Evolutionary conservation across 176 grass and related monocot genomes (phyloP).

Genomic region (Oryza coarctata): DNA sequence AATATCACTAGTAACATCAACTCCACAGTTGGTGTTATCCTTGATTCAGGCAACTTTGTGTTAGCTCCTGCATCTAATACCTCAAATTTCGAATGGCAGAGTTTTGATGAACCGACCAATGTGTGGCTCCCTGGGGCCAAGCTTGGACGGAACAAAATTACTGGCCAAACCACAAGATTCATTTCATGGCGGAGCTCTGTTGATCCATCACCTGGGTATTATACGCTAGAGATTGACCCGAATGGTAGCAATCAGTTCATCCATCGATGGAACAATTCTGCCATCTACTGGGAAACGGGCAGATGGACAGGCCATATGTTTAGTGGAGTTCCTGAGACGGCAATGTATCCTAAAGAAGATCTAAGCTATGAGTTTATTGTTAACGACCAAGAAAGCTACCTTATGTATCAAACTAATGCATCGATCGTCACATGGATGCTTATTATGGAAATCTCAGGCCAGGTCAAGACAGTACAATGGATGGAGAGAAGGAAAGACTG

Average conservation of each 20-base stretch:
- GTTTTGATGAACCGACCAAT: slow-evolving; percentile 43
- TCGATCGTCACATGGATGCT: not conserved
- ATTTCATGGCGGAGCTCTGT: slow-evolving; percentile 28
- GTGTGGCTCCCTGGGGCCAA: slow-evolving; percentile 44
- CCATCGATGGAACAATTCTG: slow-evolving; percentile 32
- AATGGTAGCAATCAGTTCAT: slow-evolving; percentile 19
- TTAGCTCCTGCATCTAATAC: slow-evolving; percentile 15
- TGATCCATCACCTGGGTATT: slow-evolving; percentile 41
- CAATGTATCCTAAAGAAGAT: slow-evolving; percentile 2
- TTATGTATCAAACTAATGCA: not conserved
- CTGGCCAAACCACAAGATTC: not conserved
- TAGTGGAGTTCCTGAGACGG: not conserved
- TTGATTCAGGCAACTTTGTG: slow-evolving; percentile 42
- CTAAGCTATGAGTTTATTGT: not conserved
- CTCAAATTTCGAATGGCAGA: slow-evolving; percentile 34
- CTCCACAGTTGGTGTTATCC: slow-evolving; percentile 32
- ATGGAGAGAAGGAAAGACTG: not conserved
- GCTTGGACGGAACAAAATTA: slow-evolving; percentile 34
- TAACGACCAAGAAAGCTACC: not conserved
- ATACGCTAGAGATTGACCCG: slow-evolving; percentile 21
- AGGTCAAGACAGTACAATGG: not conserved
- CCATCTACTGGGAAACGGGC: slow-evolving; percentile 10
- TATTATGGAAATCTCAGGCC: slow-evolving; percentile 9
- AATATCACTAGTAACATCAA: not conserved
- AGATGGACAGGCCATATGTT: slow-evolving; percentile 32